A percentile compares a stretch with the other conserved stretches of the same genome.
Evolutionary conservation across 1,284 basidiomycete genomes (phyloP).

Genomic region (Earliella scabrosa): DNA sequence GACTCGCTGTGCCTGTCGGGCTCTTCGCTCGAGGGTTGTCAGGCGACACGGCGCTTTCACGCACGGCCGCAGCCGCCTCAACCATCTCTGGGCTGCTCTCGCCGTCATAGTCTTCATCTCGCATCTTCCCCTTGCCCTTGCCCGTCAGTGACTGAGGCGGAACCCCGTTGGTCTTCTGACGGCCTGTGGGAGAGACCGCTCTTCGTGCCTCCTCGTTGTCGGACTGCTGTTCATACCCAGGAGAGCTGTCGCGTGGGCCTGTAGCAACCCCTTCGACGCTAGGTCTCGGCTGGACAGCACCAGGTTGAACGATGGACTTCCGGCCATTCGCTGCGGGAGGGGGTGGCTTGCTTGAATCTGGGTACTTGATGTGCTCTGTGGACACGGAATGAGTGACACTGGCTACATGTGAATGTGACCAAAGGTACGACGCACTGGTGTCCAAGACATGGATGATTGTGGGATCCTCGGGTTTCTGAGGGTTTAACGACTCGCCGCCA

Average conservation of each 20-base stretch:
- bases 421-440: conserved; percentile 73
- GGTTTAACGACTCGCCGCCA: conserved; percentile 86
- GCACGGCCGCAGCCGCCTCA: conserved; percentile 43
- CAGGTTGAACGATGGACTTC: conserved; percentile 40
- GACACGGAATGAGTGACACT: conserved; percentile 7
- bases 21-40: conserved; percentile 63
- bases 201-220: conserved; percentile 64
- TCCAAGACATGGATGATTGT: conserved; percentile 88
- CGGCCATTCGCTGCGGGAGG: conserved; percentile 44
- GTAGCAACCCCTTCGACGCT: conserved; percentile 31
- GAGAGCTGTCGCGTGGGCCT: conserved; percentile 60
- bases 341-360: conserved; percentile 63
- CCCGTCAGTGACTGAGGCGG: conserved; percentile 29
- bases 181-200: conserved; percentile 43
- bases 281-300: conserved; percentile 21
- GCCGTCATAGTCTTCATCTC: conserved; percentile 59
- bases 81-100: conserved; percentile 54
- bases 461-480: conserved; percentile 80
- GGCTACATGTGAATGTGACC: no score
- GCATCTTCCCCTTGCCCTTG: conserved; percentile 53
- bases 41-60: conserved; percentile 59
- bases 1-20: conserved; percentile 46
- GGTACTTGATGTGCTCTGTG: conserved; percentile 93
- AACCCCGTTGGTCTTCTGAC: conserved; percentile 6
- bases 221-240: conserved; percentile 43